Evolutionary conservation across 371 early-diverging fungal genomes (phyloP).

Genomic region (Rhizopus stolonifer): DNA sequence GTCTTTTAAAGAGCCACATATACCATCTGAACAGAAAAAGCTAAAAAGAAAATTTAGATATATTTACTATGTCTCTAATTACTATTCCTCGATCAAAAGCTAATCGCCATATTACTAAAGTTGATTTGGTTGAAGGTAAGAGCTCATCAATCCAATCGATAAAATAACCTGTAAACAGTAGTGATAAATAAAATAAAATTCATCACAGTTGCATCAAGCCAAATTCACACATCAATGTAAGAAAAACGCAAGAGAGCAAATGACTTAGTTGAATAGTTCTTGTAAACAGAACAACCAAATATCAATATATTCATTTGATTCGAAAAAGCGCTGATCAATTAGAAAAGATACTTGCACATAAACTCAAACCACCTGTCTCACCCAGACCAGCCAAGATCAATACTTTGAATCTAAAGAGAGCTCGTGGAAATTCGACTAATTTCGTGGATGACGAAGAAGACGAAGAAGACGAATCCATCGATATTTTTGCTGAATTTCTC

Average conservation of each 20-base stretch:
- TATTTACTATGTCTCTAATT: too few species aligned
- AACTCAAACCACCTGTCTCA: conserved; percentile 27
- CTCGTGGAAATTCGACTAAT: conserved; percentile 44
- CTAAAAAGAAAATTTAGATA: too few species aligned
- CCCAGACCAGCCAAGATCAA: conserved; percentile 28
- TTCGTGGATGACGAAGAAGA: conserved; percentile 48
- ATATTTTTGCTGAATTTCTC: conserved; percentile 26
- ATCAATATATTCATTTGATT: conserved; percentile 31
- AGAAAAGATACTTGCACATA: conserved; percentile 34
- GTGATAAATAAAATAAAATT: too few species aligned
- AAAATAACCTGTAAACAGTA: too few species aligned
- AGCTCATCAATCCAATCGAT: too few species aligned
- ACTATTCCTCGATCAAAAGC: too few species aligned
- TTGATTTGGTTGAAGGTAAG: too few species aligned
- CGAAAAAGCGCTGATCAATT: conserved; percentile 36
- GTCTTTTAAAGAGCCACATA: too few species aligned
- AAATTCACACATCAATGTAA: conserved; percentile 51
- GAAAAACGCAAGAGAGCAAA: background rate
- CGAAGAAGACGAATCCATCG: conserved; percentile 38
- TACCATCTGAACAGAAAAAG: too few species aligned
- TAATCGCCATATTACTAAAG: too few species aligned
- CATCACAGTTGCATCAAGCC: conserved; percentile 36
- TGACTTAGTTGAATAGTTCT: conserved; percentile 22
- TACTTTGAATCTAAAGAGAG: conserved; percentile 13
- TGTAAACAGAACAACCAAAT: conserved; percentile 33